Evolutionary conservation across 768 basidiomycete species (phyloP), one percentile per base, ranked within the genome.

Genomic region (Neoboletus magnificus): DNA sequence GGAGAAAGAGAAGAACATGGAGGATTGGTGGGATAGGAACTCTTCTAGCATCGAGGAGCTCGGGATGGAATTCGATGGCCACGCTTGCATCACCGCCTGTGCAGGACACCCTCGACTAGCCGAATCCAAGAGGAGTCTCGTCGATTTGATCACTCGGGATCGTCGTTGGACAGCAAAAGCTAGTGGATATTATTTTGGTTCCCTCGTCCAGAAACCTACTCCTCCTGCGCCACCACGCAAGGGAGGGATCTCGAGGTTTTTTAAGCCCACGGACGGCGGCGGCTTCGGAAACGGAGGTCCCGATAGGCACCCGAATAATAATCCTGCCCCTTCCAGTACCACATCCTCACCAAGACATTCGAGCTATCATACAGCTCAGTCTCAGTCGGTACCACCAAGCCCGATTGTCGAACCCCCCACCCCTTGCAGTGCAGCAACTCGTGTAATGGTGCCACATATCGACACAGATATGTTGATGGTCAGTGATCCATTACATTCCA

Each of bases 31-130:
- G 73, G 22, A 9, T 4, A 50, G 27, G 32, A 78, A 77, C 41
- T 59, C 66, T 45, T 15, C 33, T 22, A 9, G 2, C 8, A 63
- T 79, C 52, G 47, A 55, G 39, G 18, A 37, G 1, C 50, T 66
- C 27, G 39, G 55, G 16, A 75, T 78, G 63, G 37, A 53, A 29
- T 76, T 76, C 8, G 61, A 69, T n/a, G 74, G 60, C 10, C 63
- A 73, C 13, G 77, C 63, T 5, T 79, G 78, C 54, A 62, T 78
- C 52, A 76, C 74, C 5, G 60, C 73, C 4, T 0, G 2, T 41
- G 30, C 43, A 18, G 45, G 16, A 1, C 42, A 67, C 35, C 5
- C 8, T 46, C 57, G 23, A 13, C 40, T 5, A 36, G 42, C 16
- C 6, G 66, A 59, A 36, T 67, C 62, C 50, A 58, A 25, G 49